Conservation (phyloP, 768 basidiomycete species). For the Boletus rubropictus region DNA sequence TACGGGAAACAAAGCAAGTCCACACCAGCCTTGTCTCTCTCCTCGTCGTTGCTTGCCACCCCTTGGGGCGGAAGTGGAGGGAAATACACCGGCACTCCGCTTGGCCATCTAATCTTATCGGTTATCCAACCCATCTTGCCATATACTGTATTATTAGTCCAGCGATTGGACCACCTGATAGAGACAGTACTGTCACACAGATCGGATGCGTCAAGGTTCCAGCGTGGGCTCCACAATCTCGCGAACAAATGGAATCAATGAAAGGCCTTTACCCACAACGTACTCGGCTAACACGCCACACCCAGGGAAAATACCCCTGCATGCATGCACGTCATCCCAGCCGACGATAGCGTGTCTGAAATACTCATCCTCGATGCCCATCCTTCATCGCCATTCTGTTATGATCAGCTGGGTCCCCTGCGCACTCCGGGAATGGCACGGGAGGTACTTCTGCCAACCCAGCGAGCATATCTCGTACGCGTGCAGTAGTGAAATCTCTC, state of each 20-base stretch:
- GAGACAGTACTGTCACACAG: conserved; percentile 13
- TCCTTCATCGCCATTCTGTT: conserved; percentile 1
- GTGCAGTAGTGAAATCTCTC: conserved; percentile 38
- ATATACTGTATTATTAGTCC: conserved; percentile 4
- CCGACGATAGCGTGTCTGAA: conserved; percentile 20
- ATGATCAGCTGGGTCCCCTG: background rate
- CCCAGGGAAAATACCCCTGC: conserved; percentile 12
- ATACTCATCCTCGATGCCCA: background rate
- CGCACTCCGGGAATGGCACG: conserved; percentile 21
- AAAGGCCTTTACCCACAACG: conserved; percentile 19
- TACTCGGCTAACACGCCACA: conserved; percentile 27
- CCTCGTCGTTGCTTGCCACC: background rate
- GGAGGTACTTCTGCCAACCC: conserved; percentile 15
- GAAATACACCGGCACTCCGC: conserved; percentile 5
- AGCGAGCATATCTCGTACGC: conserved; percentile 22
- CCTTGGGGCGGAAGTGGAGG: conserved; percentile 1
- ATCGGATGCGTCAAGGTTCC: conserved; percentile 25
- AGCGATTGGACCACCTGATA: conserved; percentile 1
- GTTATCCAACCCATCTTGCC: conserved; percentile 7
- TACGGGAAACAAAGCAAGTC: background rate
- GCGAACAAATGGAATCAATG: conserved; percentile 19
- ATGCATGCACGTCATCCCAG: conserved; percentile 15
- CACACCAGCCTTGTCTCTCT: conserved; percentile 7
- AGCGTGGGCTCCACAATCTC: conserved; percentile 27
- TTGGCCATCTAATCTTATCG: conserved; percentile 30